Evolutionary conservation across 139 green algal species (phyloP).

Genomic region (Tetratostichococcus sp.): DNA sequence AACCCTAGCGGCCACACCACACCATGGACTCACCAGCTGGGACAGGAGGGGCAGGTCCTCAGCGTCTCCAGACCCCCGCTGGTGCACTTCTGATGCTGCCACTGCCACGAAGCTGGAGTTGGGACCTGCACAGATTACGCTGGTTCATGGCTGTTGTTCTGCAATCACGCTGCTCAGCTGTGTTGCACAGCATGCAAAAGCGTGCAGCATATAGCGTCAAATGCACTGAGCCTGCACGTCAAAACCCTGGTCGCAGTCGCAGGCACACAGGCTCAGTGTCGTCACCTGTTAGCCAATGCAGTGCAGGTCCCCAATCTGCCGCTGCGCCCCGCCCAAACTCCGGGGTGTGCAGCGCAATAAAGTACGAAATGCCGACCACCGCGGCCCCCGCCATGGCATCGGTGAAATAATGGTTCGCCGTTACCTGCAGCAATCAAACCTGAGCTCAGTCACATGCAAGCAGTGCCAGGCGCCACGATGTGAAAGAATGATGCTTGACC

Average conservation of each 20-base stretch:
- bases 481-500: too few relatives aligned
- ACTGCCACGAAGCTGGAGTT: neutral
- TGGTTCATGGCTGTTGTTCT: too few relatives aligned
- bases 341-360: constrained; percentile 12
- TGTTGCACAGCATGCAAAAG: too few relatives aligned
- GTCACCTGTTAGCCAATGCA: neutral
- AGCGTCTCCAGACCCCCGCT: neutral
- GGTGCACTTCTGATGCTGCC: neutral
- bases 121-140: too few relatives aligned
- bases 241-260: too few relatives aligned
- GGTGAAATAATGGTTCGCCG: constrained; percentile 28
- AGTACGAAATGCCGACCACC: neutral
- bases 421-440: neutral
- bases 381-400: constrained; percentile 16
- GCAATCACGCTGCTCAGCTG: too few relatives aligned
- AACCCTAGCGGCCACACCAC: too few relatives aligned
- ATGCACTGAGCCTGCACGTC: too few relatives aligned
- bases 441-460: too few relatives aligned
- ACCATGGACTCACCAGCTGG: neutral
- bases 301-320: neutral
- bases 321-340: constrained; percentile 10
- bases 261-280: too few relatives aligned
- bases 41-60: neutral
- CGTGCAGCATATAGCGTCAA: too few relatives aligned
- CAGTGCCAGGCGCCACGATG: too few relatives aligned